A percentile compares a stretch with the other conserved stretches of the same genome.
Evolutionary conservation across 2,329 filamentous ascomycete genomes (phyloP).

Genomic region (Fusarium multiceps): DNA sequence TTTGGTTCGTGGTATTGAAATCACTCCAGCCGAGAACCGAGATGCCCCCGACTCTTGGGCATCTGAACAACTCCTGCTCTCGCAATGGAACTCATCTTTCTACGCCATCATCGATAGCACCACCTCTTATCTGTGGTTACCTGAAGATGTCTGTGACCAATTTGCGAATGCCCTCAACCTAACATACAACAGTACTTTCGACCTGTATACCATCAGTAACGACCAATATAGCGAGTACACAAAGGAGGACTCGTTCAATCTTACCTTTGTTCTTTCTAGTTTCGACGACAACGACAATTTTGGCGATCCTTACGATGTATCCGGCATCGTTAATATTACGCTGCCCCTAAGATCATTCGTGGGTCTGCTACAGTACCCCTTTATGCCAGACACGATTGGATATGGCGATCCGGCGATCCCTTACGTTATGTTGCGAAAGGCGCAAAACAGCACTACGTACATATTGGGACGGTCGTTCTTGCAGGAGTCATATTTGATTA

Average conservation of each 20-base stretch:
- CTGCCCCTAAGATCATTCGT: conserved; percentile 63
- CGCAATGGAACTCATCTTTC: conserved; percentile 60
- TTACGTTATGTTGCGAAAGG: conserved; percentile 75
- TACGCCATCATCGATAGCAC: conserved; percentile 71
- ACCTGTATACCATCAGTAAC: conserved; percentile 72
- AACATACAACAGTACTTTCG: conserved; percentile 70
- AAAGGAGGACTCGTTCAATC: conserved; percentile 58
- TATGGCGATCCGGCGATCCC: conserved; percentile 60
- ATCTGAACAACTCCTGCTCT: conserved; percentile 53
- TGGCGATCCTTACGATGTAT: conserved; percentile 59
- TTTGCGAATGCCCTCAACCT: conserved; percentile 74
- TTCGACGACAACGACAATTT: conserved; percentile 65
- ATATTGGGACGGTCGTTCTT: conserved; percentile 76
- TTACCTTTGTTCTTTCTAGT: conserved; percentile 69
- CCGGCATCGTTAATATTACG: conserved; percentile 68
- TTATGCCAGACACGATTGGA: conserved; percentile 55
- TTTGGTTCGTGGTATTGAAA: conserved; percentile 68
- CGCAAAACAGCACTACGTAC: conserved; percentile 63
- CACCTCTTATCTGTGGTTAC: conserved; percentile 73
- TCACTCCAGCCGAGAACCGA: conserved; percentile 50
- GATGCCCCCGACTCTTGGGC: conserved; percentile 54
- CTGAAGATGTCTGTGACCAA: conserved; percentile 67
- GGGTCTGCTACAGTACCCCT: conserved; percentile 62
- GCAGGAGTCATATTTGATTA: conserved; percentile 73
- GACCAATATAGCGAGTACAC: conserved; percentile 63